phyloP scores from a whole-genome alignment of 495 filamentous ascomycete genomes.

The Penicillium arizonense region DNA sequence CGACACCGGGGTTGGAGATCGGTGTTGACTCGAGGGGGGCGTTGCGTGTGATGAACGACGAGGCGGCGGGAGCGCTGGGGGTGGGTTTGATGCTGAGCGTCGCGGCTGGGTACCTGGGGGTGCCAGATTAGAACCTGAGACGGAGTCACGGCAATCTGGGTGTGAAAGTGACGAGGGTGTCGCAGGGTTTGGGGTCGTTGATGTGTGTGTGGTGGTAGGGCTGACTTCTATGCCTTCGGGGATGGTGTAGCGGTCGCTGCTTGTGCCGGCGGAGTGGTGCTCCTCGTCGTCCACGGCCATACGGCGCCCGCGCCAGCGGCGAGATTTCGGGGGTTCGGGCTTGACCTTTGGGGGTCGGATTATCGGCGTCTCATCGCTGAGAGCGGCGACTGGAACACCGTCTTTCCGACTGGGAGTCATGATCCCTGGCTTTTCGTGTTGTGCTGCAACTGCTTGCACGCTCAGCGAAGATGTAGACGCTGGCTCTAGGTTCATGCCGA shows the following conservation, averaged over 20 bases:
- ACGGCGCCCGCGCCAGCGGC: conserved; percentile 42
- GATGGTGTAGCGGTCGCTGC: conserved; percentile 29
- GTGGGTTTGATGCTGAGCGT: conserved; percentile 40
- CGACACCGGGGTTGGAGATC: conserved; percentile 9
- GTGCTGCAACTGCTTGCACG: conserved; percentile 73
- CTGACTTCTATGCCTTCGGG: conserved; percentile 28
- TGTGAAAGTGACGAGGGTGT: conserved; percentile 2
- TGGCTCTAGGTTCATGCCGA: conserved; percentile 48
- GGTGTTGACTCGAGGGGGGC: conserved; percentile 27
- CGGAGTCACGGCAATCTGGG: conserved; percentile 28
- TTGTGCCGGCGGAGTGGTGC: conserved; percentile 21
- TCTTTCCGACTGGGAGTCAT: conserved; percentile 72
- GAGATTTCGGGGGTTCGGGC: conserved; percentile 43
- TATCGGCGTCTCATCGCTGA: conserved; percentile 16
- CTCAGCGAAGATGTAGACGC: conserved; percentile 56
- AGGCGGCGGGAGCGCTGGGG: conserved; percentile 41
- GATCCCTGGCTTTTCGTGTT: conserved; percentile 81
- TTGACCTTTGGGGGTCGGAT: conserved; percentile 36
- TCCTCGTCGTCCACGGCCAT: conserved; percentile 24
- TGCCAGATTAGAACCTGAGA: conserved; percentile 23
- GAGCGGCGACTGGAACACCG: conserved; percentile 8
- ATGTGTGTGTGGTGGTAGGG: conserved; percentile 19
- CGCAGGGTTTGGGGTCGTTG: conserved; percentile 9
- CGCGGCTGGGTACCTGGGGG: conserved; percentile 27
- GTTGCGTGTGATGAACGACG: conserved; percentile 30